Evolutionary conservation across 768 basidiomycete species (phyloP).

Genomic region (Ramaria sp.): DNA sequence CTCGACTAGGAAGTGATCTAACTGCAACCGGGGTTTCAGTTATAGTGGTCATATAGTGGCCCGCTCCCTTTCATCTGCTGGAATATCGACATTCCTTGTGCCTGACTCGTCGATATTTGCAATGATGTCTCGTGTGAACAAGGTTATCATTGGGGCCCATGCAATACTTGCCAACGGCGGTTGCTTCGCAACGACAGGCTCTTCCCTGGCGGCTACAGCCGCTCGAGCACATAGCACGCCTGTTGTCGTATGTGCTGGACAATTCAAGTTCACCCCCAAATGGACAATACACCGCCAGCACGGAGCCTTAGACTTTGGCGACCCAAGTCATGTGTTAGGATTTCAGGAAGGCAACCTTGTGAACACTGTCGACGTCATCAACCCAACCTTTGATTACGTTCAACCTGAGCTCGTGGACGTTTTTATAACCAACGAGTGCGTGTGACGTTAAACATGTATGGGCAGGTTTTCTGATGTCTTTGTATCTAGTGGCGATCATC

Average conservation of each 20-base stretch:
- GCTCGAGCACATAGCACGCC: constrained; percentile 86
- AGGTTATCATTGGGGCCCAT: constrained; percentile 90
- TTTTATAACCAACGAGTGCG: constrained; percentile 96
- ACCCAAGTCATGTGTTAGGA: constrained; percentile 51
- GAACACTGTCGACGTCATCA: constrained; percentile 85
- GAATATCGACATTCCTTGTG: constrained; percentile 92
- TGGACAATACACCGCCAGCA: constrained; percentile 87
- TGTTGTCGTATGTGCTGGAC: constrained; percentile 88
- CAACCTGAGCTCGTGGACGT: constrained; percentile 85
- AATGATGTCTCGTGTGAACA: constrained; percentile 93
- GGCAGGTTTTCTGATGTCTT: not conserved
- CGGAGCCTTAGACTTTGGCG: constrained; percentile 71
- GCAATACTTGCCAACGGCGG: constrained; percentile 96
- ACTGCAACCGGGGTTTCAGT: constrained; percentile 25
- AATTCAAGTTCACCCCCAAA: constrained; percentile 90
- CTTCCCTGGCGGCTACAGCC: constrained; percentile 75
- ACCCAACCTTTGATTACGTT: constrained; percentile 96
- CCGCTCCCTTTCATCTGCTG: constrained; percentile 61
- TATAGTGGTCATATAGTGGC: constrained; percentile 85
- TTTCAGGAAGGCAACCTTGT: constrained; percentile 72
- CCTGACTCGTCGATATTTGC: constrained; percentile 95
- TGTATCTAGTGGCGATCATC: constrained; percentile 78
- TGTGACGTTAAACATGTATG: constrained; percentile 6
- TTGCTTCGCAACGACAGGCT: constrained; percentile 83
- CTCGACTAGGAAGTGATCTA: constrained; percentile 3